Evolutionary conservation across 768 basidiomycete species (phyloP).

Genomic region (Lentinus tigrinus): DNA sequence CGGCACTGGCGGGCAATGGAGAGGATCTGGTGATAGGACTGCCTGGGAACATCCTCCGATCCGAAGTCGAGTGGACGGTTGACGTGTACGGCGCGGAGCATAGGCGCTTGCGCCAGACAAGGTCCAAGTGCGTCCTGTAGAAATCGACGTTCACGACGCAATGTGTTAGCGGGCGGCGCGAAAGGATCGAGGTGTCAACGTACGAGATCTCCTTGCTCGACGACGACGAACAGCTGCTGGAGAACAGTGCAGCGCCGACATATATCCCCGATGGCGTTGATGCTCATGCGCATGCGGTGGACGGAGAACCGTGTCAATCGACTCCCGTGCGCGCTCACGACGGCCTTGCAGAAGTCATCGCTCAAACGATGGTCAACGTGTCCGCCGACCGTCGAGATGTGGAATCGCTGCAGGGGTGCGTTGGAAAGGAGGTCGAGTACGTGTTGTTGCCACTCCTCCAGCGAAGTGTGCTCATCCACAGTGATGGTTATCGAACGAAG

Average conservation of each 20-base stretch:
- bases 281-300: conserved; percentile 58
- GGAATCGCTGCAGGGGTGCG: conserved; percentile 54
- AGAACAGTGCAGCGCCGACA: conserved; percentile 53
- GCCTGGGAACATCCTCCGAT: conserved; percentile 17
- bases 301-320: conserved; percentile 59
- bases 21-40: conserved; percentile 24
- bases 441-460: conserved; percentile 16
- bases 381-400: conserved; percentile 49
- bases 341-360: conserved; percentile 48
- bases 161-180: background rate
- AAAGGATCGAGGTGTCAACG: conserved; percentile 6
- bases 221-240: conserved; percentile 63
- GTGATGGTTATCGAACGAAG: conserved; percentile 62
- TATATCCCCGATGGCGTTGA: conserved; percentile 49
- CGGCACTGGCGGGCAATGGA: conserved; percentile 50
- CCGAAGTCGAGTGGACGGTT: conserved; percentile 38
- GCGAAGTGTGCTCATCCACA: conserved; percentile 16
- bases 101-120: conserved; percentile 43
- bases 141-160: background rate
- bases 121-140: conserved; percentile 40
- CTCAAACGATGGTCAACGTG: conserved; percentile 35
- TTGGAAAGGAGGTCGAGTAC: conserved; percentile 12
- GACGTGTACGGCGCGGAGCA: conserved; percentile 59
- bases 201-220: conserved; percentile 49
- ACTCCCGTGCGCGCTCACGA: conserved; percentile 50